Conservation (phyloP, 2,329 filamentous ascomycete species). For the Trichoderma atroviride region DNA sequence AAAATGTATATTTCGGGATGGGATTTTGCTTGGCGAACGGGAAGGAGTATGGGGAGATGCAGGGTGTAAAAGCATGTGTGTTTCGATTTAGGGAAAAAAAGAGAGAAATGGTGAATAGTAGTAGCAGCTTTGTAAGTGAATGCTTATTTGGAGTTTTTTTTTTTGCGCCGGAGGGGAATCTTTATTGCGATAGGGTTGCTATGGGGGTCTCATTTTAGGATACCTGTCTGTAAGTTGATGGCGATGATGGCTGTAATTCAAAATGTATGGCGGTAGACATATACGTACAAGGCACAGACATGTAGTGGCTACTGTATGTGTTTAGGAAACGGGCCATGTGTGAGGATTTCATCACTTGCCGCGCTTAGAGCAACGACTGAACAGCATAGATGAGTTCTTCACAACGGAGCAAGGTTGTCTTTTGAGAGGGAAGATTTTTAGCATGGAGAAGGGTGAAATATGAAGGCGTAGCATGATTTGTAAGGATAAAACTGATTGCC, state of each 20-base stretch:
- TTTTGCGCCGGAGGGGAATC: background rate
- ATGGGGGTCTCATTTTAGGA: background rate
- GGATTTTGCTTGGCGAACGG: slow-evolving; percentile 1
- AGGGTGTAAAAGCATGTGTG: background rate
- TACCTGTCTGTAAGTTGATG: background rate
- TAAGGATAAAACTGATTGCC: background rate
- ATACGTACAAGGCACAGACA: background rate
- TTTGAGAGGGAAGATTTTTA: background rate
- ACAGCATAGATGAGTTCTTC: background rate
- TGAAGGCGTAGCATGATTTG: background rate
- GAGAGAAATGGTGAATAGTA: background rate
- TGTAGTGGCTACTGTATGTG: background rate
- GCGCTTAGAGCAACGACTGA: background rate
- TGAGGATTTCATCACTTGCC: background rate
- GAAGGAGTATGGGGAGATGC: background rate
- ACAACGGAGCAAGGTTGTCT: background rate
- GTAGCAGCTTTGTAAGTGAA: background rate
- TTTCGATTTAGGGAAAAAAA: background rate
- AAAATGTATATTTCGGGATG: background rate
- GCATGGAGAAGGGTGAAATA: background rate
- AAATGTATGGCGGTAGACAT: background rate
- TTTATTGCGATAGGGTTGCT: background rate
- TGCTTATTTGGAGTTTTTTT: background rate
- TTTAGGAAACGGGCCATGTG: background rate
- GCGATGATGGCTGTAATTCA: background rate